These are phyloP conservation scores for Carex arenaria DNA, from an alignment of 202 grass and related monocot genomes.

Conservation along the genomic window DNA sequence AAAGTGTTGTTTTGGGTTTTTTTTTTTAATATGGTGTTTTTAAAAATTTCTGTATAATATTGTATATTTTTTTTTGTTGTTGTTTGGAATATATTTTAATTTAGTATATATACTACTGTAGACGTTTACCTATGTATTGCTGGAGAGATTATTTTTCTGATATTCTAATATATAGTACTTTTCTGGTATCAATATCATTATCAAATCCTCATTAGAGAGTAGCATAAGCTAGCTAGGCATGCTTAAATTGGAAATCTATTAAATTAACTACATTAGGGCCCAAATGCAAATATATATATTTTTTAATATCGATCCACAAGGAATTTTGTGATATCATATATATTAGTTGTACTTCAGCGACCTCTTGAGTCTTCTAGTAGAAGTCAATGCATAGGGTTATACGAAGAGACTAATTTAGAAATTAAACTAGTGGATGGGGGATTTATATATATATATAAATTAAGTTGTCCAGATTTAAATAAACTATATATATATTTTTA, in stretches of 20 bases:
- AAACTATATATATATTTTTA: neutral
- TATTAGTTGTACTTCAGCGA: neutral
- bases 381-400: slow-evolving; percentile 5
- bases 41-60: too few species aligned
- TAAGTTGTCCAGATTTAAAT: neutral
- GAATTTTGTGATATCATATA: neutral
- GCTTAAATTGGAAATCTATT: neutral
- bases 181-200: neutral
- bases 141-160: too few species aligned
- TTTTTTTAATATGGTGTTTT: too few species aligned
- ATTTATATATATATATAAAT: neutral
- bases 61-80: too few species aligned
- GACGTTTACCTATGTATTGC: too few species aligned
- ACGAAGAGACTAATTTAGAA: neutral
- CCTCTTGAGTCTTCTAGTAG: neutral
- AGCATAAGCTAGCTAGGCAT: neutral
- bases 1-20: too few species aligned
- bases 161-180: too few species aligned
- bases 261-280: neutral
- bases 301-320: neutral
- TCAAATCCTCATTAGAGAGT: neutral
- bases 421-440: slow-evolving; percentile 5
- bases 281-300: neutral
- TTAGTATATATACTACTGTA: too few species aligned
- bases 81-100: too few species aligned